Evolutionary conservation across 495 filamentous ascomycete species (phyloP), one percentile per base, ranked within the genome.

Genomic region (Astrothelium subdiscretum): DNA sequence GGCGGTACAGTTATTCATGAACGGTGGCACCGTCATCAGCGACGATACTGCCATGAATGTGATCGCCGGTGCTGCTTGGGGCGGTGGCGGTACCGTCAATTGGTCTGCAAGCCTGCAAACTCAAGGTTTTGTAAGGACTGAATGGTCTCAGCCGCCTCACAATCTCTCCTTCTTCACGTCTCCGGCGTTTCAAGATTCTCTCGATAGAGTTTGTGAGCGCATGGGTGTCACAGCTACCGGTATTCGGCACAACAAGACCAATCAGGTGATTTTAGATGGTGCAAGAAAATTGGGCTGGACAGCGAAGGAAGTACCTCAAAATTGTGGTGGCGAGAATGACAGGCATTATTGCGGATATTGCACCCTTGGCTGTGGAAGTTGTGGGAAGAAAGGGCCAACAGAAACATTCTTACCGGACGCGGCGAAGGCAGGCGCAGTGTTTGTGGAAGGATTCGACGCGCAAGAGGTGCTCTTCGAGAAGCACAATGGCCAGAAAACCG

Each of bases 31-130:
- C 8, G 65, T 73, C 5, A 44, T 67, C 32, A 65, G 78, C 18
- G 88, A 89, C n/a, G 88, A 94, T 68, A 78, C 78, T 13, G 78
- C 77, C 15, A 73, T 87, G 57, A 78, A 71, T 26, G 66, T 91
- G 0, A 67, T 88, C n/a, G 82, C 88, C 0, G 91, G 87, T 2
- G 81, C 82, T 22, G 85, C 81, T 26, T 97, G 87, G 82, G 92
- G 92, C 40, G 92, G 92, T 57, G 92, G 92, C 38, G 90, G 91
- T 0, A 89, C 88, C 1, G 72, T 96, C 62, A 95, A 96, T 68
- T 96, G 91, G 91, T 87, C 85, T 40, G 92, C 88, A n/a, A 81
- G 81, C 15, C 72, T 96, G 35, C 89, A 92, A 70, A 87, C 87
- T 0, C 92, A 92, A 72, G 85, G 79, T 18, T 92, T 79, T 65